Evolutionary conservation across 2,329 filamentous ascomycete genomes (phyloP).

Genomic region (Macrophomina pseudophaseolina): DNA sequence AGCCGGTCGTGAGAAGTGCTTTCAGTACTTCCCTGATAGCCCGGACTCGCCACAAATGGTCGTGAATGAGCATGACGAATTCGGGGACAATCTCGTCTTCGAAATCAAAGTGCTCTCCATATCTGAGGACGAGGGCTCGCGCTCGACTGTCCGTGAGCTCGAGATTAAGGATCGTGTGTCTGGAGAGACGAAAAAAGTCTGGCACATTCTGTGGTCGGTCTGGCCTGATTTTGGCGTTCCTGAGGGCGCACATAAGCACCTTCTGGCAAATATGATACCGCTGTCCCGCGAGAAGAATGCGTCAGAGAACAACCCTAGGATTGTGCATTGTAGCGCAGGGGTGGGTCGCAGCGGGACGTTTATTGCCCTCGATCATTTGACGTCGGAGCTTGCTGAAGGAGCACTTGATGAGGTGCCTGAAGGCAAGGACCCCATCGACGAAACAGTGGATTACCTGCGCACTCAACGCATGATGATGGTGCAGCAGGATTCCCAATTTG

Average conservation of each 20-base stretch:
- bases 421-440: slow-evolving; percentile 71
- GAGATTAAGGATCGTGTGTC: slow-evolving; percentile 48
- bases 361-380: slow-evolving; percentile 90
- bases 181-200: slow-evolving; percentile 68
- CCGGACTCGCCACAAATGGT: slow-evolving; percentile 46
- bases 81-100: slow-evolving; percentile 70
- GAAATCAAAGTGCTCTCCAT: slow-evolving; percentile 66
- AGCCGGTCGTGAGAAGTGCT: slow-evolving; percentile 79
- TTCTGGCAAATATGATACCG: slow-evolving; percentile 71
- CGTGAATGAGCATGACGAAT: slow-evolving; percentile 68
- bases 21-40: slow-evolving; percentile 76
- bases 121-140: slow-evolving; percentile 60
- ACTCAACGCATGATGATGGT: slow-evolving; percentile 96
- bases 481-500: slow-evolving; percentile 81
- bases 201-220: slow-evolving; percentile 82
- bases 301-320: slow-evolving; percentile 60
- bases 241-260: slow-evolving; percentile 67
- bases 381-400: slow-evolving; percentile 79
- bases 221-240: slow-evolving; percentile 95
- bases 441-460: slow-evolving; percentile 78
- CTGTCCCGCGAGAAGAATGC: slow-evolving; percentile 63
- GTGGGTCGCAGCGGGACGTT: slow-evolving; percentile 95
- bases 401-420: slow-evolving; percentile 59
- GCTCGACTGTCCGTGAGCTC: slow-evolving; percentile 76
- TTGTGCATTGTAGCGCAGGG: slow-evolving; percentile 77